These are phyloP conservation scores for Nephromyces sp. DNA, from an alignment of 169 alveolate species.

Conservation along the genomic window DNA sequence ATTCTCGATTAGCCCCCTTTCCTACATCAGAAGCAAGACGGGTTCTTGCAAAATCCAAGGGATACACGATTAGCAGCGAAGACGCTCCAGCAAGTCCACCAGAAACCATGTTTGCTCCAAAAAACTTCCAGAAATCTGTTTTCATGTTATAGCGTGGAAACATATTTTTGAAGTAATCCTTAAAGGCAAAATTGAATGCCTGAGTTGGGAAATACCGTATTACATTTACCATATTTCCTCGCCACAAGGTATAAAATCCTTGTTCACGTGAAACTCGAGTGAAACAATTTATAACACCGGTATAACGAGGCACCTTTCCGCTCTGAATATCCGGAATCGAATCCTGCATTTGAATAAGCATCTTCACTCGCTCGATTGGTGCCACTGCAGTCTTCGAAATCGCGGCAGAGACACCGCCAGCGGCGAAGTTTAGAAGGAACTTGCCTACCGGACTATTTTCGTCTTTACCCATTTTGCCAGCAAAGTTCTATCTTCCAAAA, in stretches of 20 bases:
- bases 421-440: constrained; percentile 67
- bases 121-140: constrained; percentile 74
- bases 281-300: constrained; percentile 87
- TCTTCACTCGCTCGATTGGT: constrained; percentile 96
- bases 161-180: constrained; percentile 80
- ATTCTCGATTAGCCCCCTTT: constrained; percentile 80
- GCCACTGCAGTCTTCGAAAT: constrained; percentile 93
- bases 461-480: no score
- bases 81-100: constrained; percentile 89
- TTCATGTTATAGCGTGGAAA: constrained; percentile 70
- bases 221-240: constrained; percentile 90
- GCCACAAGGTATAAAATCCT: constrained; percentile 88
- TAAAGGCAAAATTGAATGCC: constrained; percentile 94
- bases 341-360: constrained; percentile 92
- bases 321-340: constrained; percentile 82
- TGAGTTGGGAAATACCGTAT: constrained; percentile 95
- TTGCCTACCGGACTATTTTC: no score
- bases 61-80: constrained; percentile 83
- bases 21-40: constrained; percentile 90
- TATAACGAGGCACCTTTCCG: constrained; percentile 81
- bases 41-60: constrained; percentile 86
- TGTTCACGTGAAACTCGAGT: constrained; percentile 82
- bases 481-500: no score
- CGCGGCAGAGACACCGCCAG: constrained; percentile 97
- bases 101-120: constrained; percentile 75